These are phyloP conservation scores for Pseudocercospora fijiensis DNA, from an alignment of 2,329 filamentous ascomycete genomes.

Conservation along the genomic window DNA sequence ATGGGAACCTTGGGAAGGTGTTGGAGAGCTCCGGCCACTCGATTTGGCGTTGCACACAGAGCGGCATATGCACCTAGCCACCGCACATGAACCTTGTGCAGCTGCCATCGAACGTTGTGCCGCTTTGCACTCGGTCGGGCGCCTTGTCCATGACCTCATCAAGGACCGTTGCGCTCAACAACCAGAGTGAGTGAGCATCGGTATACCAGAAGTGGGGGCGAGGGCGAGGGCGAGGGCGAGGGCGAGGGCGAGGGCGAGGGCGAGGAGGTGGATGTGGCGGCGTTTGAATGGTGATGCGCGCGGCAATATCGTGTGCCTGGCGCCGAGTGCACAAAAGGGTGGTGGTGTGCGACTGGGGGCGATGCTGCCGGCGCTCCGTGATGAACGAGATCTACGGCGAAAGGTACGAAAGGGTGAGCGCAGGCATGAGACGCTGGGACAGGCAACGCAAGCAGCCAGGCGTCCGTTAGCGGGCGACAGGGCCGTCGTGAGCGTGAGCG, in stretches of 20 bases:
- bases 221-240: no score
- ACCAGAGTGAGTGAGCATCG: not conserved
- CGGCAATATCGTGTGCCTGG: not conserved
- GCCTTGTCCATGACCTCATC: not conserved
- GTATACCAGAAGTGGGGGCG: not conserved
- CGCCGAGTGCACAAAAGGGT: not conserved
- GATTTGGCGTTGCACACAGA: constrained; percentile 7
- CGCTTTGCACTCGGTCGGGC: not conserved
- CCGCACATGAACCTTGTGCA: constrained; percentile 19
- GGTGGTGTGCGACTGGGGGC: not conserved
- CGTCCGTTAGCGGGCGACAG: constrained; percentile 19
- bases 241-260: no score
- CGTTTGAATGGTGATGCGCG: not conserved
- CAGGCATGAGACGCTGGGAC: constrained; percentile 8
- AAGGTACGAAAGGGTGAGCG: not conserved
- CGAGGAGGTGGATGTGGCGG: constrained; percentile 2
- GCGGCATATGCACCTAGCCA: constrained; percentile 23
- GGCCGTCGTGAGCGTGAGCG: not conserved
- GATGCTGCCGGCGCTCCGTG: not conserved
- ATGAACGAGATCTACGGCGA: constrained; percentile 4
- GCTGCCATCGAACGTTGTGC: constrained; percentile 24
- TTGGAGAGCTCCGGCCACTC: not conserved
- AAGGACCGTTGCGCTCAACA: not conserved
- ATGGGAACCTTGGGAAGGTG: not conserved
- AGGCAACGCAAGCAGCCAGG: constrained; percentile 12